phyloP scores from a whole-genome alignment of 768 basidiomycete species.

The Auricularia sp. region DNA sequence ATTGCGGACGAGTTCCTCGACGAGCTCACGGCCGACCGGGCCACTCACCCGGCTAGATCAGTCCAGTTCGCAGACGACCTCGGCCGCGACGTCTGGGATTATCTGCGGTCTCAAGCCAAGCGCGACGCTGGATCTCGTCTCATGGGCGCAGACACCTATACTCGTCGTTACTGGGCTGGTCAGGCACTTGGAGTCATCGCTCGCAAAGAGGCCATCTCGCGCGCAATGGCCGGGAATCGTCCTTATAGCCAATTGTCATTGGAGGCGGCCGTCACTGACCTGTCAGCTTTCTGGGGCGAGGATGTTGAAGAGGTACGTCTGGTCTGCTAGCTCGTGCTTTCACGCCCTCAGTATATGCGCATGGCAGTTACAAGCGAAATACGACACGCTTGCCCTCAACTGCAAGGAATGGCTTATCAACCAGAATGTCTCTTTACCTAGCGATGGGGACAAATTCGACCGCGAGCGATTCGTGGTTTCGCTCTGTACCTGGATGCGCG shows the following conservation, averaged over 20 bases:
- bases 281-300: conserved; percentile 44
- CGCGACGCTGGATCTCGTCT: not conserved
- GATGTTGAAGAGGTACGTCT: conserved; percentile 33
- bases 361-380: not conserved
- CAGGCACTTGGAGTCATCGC: conserved; percentile 35
- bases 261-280: conserved; percentile 36
- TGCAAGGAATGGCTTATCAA: not conserved
- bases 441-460: conserved; percentile 17
- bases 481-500: conserved; percentile 43
- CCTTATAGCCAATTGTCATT: conserved; percentile 20
- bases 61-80: conserved; percentile 28
- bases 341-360: not conserved
- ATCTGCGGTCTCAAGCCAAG: conserved; percentile 5
- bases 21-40: conserved; percentile 20
- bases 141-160: conserved; percentile 16
- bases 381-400: not conserved
- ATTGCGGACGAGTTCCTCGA: conserved; percentile 33
- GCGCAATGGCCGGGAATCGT: conserved; percentile 4
- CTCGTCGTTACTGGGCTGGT: conserved; percentile 43
- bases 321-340: not conserved
- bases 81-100: conserved; percentile 49
- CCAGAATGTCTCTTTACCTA: not conserved
- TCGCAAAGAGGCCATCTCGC: conserved; percentile 28
- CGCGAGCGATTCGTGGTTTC: conserved; percentile 27
- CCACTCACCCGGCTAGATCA: conserved; percentile 30